Base-by-base conservation (phyloP, 2,329 filamentous ascomycete genomes). In the Penicillium decumbens region DNA sequence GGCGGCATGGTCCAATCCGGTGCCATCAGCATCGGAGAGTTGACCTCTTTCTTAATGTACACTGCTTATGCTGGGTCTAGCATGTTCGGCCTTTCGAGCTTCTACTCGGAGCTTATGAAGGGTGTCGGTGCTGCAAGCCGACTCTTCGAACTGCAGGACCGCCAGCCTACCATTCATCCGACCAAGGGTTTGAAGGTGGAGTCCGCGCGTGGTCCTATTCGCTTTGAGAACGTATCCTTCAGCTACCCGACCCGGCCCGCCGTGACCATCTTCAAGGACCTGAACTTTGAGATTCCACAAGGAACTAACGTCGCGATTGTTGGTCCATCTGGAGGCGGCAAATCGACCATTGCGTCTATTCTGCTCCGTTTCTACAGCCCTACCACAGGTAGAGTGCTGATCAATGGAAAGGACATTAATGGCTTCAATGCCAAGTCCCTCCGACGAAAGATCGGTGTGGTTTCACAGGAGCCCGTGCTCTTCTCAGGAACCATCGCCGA, bases 61-160 rank as follows among this genome's bases (percentile, higher is more conserved):
- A 95, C 91, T 3, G 92, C 89, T 3, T 97, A 85, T 60, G 83
- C 83, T 45, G 83, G 83, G 15, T 93, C 88, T 42, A 95, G 89
- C 71, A 81, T 98, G 56, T 95, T 97, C 60, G 93, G 93, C 3
- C 77, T 98, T 1, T 95, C 90, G 3, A 89, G 88, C 49, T 98
- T 98, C 73, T 98, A 96, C 72, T 95, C 91, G 0, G 93, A 98
- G 68, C 79, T 98, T 54, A 98, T 98, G 93, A 98, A 98, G 71
- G 95, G 95, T 37, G 92, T 95, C 3, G 93, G 95, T 63, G 93
- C 93, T 37, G 93, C 93, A n/a, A 95, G 87, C 64, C 87, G 93
- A 52, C 78, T 98, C 1, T 98, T 98, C 64, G 93, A 98, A 66
- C 80, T 98, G 5, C 91, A 97, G 67, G 93, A 98, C 68, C 85